Evolutionary conservation across 2,329 filamentous ascomycete species (phyloP).

Genomic region (Phialophora verrucosa): DNA sequence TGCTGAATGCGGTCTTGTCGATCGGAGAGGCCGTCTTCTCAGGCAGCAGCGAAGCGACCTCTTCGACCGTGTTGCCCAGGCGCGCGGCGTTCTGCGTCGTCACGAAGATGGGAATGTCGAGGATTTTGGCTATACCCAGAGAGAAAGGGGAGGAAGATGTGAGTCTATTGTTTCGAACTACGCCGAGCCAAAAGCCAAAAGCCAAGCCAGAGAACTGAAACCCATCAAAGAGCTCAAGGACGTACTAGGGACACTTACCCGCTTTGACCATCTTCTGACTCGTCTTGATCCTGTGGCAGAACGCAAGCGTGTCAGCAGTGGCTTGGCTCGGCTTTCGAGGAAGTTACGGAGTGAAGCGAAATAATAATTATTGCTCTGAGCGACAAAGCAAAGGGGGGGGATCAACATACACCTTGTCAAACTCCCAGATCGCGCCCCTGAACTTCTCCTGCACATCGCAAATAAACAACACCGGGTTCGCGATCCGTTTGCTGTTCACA

Average conservation of each 20-base stretch:
- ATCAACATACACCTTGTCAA: slow-evolving; percentile 72
- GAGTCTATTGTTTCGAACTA: neutral
- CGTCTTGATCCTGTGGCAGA: slow-evolving; percentile 18
- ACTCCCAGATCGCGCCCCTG: slow-evolving; percentile 79
- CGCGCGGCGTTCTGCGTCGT: slow-evolving; percentile 83
- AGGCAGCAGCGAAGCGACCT: slow-evolving; percentile 63
- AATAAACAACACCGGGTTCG: slow-evolving; percentile 50
- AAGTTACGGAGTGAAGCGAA: neutral
- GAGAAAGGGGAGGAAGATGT: slow-evolving; percentile 39
- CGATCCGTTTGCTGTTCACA: slow-evolving; percentile 53
- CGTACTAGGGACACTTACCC: slow-evolving; percentile 38
- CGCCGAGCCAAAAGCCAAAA: neutral
- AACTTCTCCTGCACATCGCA: slow-evolving; percentile 98
- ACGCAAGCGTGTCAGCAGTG: neutral
- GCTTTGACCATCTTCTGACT: slow-evolving; percentile 72
- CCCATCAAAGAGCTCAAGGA: neutral
- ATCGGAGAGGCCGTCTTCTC: slow-evolving; percentile 60
- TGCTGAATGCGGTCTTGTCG: slow-evolving; percentile 91
- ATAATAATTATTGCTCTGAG: neutral
- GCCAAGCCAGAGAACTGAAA: neutral
- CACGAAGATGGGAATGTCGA: slow-evolving; percentile 78
- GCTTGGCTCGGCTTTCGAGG: neutral
- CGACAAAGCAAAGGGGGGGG: neutral
- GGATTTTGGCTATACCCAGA: slow-evolving; percentile 54
- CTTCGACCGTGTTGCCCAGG: slow-evolving; percentile 79